phyloP scores from a whole-genome alignment of 1,284 basidiomycete species.

The Boletellus deceptivus region DNA sequence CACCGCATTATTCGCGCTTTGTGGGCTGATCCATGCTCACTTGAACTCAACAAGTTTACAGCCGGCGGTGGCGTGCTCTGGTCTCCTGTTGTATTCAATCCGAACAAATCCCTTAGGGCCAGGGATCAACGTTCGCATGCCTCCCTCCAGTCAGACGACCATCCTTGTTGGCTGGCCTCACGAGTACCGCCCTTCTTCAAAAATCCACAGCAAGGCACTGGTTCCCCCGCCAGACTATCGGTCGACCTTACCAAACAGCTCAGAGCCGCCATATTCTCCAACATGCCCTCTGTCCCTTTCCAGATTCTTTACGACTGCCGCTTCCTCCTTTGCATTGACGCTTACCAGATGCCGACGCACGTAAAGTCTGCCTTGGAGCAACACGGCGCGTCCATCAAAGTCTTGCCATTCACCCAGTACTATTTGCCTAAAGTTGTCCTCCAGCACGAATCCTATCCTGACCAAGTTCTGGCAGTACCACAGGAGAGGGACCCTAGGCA shows the following conservation, averaged over 20 bases:
- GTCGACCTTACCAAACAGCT: conserved; percentile 41
- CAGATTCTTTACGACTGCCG: conserved; percentile 59
- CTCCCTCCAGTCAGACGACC: conserved; percentile 20
- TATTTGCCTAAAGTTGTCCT: conserved; percentile 48
- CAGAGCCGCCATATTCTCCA: conserved; percentile 2
- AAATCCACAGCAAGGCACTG: conserved; percentile 26
- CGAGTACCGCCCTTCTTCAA: conserved; percentile 31
- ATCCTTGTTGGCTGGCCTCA: conserved; percentile 31
- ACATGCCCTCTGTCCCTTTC: conserved; percentile 17
- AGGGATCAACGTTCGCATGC: conserved; percentile 13
- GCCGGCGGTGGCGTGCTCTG: conserved; percentile 64
- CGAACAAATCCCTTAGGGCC: conserved; percentile 24
- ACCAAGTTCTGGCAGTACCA: conserved; percentile 23
- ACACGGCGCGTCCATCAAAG: conserved; percentile 25
- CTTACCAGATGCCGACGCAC: conserved; percentile 40
- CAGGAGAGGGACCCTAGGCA: conserved; percentile 2
- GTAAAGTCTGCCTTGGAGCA: conserved; percentile 13
- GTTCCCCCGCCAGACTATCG: conserved; percentile 19
- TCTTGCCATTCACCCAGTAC: conserved; percentile 44
- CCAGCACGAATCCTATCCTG: conserved; percentile 15
- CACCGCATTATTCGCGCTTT: conserved; percentile 46
- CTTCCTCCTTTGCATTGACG: conserved; percentile 49
- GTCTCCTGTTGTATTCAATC: conserved; percentile 46
- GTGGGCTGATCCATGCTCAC: conserved; percentile 36
- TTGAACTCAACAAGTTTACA: conserved; percentile 30